Evolutionary conservation across 768 basidiomycete genomes (phyloP), one percentile per base, ranked within the genome.

Genomic region (Trametes sanguinea): DNA sequence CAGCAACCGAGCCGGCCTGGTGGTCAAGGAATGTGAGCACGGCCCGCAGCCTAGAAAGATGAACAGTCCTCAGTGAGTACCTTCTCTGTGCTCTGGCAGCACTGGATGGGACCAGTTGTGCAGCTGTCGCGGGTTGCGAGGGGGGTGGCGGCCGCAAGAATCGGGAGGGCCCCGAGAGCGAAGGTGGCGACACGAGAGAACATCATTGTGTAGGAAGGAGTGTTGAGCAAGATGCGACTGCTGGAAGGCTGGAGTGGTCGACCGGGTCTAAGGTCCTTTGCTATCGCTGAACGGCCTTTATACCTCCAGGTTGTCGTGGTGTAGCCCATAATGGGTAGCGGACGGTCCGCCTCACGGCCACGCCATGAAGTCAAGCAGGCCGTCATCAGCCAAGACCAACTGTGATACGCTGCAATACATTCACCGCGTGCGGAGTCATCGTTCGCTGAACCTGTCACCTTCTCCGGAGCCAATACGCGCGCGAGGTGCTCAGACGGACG

Each of bases 61-160:
- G n/a, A n/a, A n/a, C n/a, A n/a, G n/a, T n/a, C n/a, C n/a, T n/a
- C n/a, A n/a, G n/a, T 17, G 29, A 17, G 14, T 9, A 52, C 51
- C 11, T 17, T 40, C 27, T 54, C 16, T 4, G 39, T 29, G 14
- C 6, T n/a, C 33, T 63, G 30, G 47, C 62, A 63, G 57, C 62
- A 63, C 43, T 63, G 57, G 30, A 59, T 9, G 16, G 30, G 9
- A 14, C 62, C 62, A n/a, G 62, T 63, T 0, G 53, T 54, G 53
- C 62, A 63, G 37, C 32, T 40, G 51, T 39, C 51, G 30, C 60
- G 60, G 33, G 32, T 14, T 47, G n/a, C 60, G 40, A 61, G 60
- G 54, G 60, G 60, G 53, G 53, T 61, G 56, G 64, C 64, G 57
- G 43, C 61, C 60, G 56, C 52, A 62, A 62, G 60, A 50, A 60